These are phyloP conservation scores for Mesembryanthemum crystallinum DNA, from an alignment of 148 eudicot species.

Conservation along the genomic window DNA sequence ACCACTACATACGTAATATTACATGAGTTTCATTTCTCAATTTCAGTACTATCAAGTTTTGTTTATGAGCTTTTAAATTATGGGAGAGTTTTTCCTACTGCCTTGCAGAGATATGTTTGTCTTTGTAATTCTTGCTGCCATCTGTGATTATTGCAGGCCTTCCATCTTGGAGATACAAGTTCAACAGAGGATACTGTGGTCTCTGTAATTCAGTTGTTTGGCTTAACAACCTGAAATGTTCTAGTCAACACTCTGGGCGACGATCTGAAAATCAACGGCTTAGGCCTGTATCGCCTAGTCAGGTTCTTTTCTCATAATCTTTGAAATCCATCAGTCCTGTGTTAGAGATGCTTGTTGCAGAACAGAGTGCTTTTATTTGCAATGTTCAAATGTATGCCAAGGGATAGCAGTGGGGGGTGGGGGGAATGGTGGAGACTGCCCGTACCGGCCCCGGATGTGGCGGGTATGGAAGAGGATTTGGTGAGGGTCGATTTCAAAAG, in stretches of 20 bases:
- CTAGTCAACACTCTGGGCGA: constrained; percentile 25
- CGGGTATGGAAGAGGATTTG: too few species aligned
- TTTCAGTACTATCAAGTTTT: too few species aligned
- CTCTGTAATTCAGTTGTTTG: constrained; percentile 59
- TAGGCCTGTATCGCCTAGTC: constrained; percentile 44
- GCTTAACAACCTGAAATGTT: constrained; percentile 52
- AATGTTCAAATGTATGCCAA: not conserved
- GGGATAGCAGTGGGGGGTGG: too few species aligned
- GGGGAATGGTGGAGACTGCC: too few species aligned
- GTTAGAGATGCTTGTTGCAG: not conserved
- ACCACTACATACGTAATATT: too few species aligned
- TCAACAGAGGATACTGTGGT: constrained; percentile 63
- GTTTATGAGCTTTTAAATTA: too few species aligned
- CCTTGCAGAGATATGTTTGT: not conserved
- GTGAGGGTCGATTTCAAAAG: too few species aligned
- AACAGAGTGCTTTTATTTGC: not conserved
- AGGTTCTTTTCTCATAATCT: constrained; percentile 37
- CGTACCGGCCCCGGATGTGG: too few species aligned
- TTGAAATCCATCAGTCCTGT: not conserved
- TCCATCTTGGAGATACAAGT: constrained; percentile 41
- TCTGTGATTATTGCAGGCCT: constrained; percentile 38
- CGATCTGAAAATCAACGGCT: constrained; percentile 32
- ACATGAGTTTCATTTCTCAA: too few species aligned
- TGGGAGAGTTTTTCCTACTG: not conserved
- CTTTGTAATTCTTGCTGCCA: not conserved